Base-by-base conservation (phyloP, 2,329 filamentous ascomycete species). In the Cladosporium sp. region DNA sequence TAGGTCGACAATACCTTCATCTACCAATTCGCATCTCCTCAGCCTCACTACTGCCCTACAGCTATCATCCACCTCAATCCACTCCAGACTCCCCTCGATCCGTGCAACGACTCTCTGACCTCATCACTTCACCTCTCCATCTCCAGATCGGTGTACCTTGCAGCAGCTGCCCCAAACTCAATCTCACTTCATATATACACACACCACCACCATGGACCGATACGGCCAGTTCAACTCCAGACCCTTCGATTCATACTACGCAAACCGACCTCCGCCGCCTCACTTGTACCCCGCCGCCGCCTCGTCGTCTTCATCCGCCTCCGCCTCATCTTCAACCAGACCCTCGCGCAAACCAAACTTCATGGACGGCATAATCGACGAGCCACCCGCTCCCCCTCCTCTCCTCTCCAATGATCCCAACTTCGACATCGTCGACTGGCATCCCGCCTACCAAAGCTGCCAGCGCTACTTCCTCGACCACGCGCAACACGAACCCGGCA, bases 401-500 rank as follows among this genome's bases (percentile, higher is more conserved):
- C n/a, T n/a, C n/a, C n/a, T 69, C 54, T 63, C 68, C 40, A 65
- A 68, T 52, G 70, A 73, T 52, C 68, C 73, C 49, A 72, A 76
- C 55, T 83, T 91, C 70, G 87, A 92, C 68, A 87, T 96, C 57
- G 86, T 96, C 66, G 87, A 90, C 54, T 97, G 93, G 93, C 88
- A 95, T 67, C 88, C 89, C 8, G 86, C 87, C 53, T 95, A 95
- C 68, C 86, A 93, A 70, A 90, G 84, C 58, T 99, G 93, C 70
- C 84, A 92, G 59, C 82, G 83, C 51, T 96, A 92, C 73, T 99
- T 97, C 65, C 76, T 97, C 63, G 89, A 96, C 62, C 84, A 92
- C 64, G 89, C 90, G 6, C 92, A 97, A 67, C 85, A 95, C 68
- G 86, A 84, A 56, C 80, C 78, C 15, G 81, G 85, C 7, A 89